A percentile compares a stretch with the other conserved stretches of the same genome.
These are phyloP conservation scores for Fusarium circinatum DNA, from an alignment of 2,329 filamentous ascomycete species.

Conservation along the genomic window DNA sequence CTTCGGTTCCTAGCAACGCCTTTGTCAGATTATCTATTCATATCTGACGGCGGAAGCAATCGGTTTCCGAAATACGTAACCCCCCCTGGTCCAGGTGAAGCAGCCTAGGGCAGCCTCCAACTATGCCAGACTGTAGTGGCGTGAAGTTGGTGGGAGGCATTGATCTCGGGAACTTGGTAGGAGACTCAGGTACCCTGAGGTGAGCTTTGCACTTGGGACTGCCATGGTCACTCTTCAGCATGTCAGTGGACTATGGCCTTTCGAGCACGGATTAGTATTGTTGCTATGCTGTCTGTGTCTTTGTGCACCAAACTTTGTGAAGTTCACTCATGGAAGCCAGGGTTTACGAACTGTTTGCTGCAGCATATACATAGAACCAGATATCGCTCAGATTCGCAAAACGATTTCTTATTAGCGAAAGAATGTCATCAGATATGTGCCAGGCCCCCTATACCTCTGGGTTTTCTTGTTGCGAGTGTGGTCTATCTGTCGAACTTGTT, in stretches of 20 bases:
- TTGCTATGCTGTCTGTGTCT: neutral
- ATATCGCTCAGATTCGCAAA: neutral
- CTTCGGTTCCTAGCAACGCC: neutral
- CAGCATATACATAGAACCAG: too few species aligned
- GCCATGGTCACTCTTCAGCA: neutral
- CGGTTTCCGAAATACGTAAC: neutral
- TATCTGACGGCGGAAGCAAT: too few species aligned
- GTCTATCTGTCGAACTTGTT: neutral
- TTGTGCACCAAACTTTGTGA: neutral
- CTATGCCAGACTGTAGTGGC: neutral
- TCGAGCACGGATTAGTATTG: fast-evolving
- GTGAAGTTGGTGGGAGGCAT: neutral
- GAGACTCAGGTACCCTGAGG: neutral
- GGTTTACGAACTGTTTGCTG: neutral
- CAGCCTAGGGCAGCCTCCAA: neutral
- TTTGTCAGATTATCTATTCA: neutral
- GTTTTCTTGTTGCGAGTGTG: neutral
- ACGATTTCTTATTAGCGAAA: neutral
- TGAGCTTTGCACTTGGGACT: neutral
- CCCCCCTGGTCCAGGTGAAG: neutral
- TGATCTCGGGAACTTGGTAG: neutral
- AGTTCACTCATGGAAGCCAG: neutral
- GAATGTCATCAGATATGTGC: neutral
- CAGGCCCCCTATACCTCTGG: neutral
- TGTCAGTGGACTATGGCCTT: neutral